Conservation (phyloP, 2,329 filamentous ascomycete species). For the Aureobasidium sp. region DNA sequence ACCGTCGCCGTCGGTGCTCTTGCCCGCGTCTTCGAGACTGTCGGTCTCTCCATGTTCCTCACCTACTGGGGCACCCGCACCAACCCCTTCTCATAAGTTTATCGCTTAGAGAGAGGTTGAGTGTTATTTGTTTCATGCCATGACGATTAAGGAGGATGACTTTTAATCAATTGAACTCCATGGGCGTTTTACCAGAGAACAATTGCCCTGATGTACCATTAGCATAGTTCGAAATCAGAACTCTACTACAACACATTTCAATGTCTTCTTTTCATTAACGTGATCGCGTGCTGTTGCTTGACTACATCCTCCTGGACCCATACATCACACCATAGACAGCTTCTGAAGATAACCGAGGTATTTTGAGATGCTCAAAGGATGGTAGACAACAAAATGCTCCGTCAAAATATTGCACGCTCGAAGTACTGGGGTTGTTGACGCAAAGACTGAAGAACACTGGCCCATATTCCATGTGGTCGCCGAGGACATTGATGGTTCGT, state of each 20-base stretch:
- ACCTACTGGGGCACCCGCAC: slow-evolving; percentile 97
- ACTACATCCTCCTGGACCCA: background rate
- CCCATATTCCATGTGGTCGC: background rate
- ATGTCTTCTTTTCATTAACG: background rate
- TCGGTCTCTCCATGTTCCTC: slow-evolving; percentile 83
- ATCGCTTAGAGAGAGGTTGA: slow-evolving; percentile 12
- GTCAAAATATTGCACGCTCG: too few species aligned
- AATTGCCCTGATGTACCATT: slow-evolving; percentile 9
- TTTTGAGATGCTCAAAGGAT: too few species aligned
- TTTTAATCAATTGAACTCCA: slow-evolving; percentile 7
- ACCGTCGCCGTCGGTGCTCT: slow-evolving; percentile 78
- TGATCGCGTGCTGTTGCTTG: background rate
- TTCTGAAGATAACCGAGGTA: too few species aligned
- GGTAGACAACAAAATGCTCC: too few species aligned
- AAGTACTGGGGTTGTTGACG: too few species aligned
- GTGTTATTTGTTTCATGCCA: slow-evolving; percentile 11
- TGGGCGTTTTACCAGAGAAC: slow-evolving; percentile 10
- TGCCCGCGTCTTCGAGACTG: slow-evolving; percentile 83
- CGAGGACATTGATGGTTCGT: background rate
- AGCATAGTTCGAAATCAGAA: slow-evolving; percentile 10
- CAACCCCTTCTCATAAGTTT: slow-evolving; percentile 73
- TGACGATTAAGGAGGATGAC: slow-evolving; percentile 11
- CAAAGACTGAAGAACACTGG: too few species aligned
- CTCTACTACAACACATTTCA: background rate
- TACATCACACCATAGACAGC: background rate